Base-by-base conservation (phyloP, 1,139 yeast genomes). In the Scheffersomyces stambukii region DNA sequence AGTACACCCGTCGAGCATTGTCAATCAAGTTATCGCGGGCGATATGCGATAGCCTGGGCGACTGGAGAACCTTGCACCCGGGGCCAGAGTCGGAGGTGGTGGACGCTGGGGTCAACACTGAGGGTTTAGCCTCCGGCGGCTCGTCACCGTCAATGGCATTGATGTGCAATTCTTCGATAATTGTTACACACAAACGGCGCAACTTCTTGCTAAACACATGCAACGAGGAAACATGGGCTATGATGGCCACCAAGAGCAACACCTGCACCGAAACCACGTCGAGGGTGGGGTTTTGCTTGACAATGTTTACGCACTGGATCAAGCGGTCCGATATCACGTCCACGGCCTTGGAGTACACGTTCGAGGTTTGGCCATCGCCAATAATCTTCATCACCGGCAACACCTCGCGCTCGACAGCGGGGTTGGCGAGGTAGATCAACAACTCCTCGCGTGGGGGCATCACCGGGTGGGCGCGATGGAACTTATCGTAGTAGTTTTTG, bases 221-320 rank as follows among this genome's bases (percentile, higher is more conserved):
- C 8, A 70, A 41, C 1, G 74, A 64, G 5, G 73, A 66, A 9
- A 70, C 62, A 34, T 70, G 77, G 6, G 72, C 57, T 5, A 62
- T 52, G 35, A 69, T 53, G 1, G 70, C 54, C 4, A 62, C 31
- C 11, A 70, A 35, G 4, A 65, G 41, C 21, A 68, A 35, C 0
- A 63, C 44, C 33, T 69, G 75, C n/a, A 70, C 35, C 0, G 71
- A 47, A 2, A 68, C 43, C 4, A 70, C 45, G 42, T 70, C 76
- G 22, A 53, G 52, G 6, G 16, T 12, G 4, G 28, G 23, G 22
- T 38, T 37, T 5, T 25, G 13, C 10, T 60, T 59, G 7, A 61
- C 46, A 10, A 57, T 50, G 19, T 60, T 54, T 4, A 64, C 48
- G 25, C 57, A 57, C 26, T 53, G 57, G 2, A 57, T 37, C 4